A percentile compares a stretch with the other conserved stretches of the same genome.
Evolutionary conservation across 345 rosid species (phyloP).

Genomic region (Hypericum perforatum): DNA sequence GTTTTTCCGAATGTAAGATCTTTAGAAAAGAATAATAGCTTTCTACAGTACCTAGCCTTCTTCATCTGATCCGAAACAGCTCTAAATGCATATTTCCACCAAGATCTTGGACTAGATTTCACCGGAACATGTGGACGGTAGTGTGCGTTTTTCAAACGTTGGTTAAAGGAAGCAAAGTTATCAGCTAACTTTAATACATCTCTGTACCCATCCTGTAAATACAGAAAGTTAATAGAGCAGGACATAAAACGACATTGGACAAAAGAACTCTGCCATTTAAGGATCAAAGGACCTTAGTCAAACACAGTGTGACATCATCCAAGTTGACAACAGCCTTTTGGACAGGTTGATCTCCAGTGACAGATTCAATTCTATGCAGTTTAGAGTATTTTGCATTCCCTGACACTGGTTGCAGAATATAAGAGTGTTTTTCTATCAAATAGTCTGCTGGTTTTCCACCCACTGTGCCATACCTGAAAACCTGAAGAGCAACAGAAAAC

Average conservation of each 20-base stretch:
- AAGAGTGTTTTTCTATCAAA: slow-evolving; percentile 49
- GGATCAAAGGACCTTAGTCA: slow-evolving; percentile 61
- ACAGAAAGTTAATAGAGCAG: slow-evolving; percentile 13
- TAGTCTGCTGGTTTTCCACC: slow-evolving; percentile 67
- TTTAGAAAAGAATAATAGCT: background rate
- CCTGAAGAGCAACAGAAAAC: slow-evolving; percentile 29
- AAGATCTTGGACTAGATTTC: slow-evolving; percentile 60
- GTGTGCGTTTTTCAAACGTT: slow-evolving; percentile 82
- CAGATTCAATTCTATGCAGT: slow-evolving; percentile 34
- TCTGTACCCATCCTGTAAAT: slow-evolving; percentile 74
- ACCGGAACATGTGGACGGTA: slow-evolving; percentile 70
- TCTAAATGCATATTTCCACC: slow-evolving; percentile 94
- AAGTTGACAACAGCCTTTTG: slow-evolving; percentile 78
- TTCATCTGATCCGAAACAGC: slow-evolving; percentile 80
- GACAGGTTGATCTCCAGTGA: slow-evolving; percentile 39
- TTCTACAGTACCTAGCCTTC: slow-evolving; percentile 55
- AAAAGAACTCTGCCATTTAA: background rate
- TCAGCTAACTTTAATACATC: slow-evolving; percentile 85
- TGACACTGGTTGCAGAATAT: slow-evolving; percentile 83
- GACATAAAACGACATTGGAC: too few species aligned
- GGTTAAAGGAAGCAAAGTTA: slow-evolving; percentile 81
- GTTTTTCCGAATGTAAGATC: background rate
- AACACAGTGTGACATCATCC: slow-evolving; percentile 87
- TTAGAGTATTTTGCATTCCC: slow-evolving; percentile 83
- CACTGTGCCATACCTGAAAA: slow-evolving; percentile 76